Conservation (phyloP, 2,329 filamentous ascomycete genomes). For the Penicillium oxalicum region DNA sequence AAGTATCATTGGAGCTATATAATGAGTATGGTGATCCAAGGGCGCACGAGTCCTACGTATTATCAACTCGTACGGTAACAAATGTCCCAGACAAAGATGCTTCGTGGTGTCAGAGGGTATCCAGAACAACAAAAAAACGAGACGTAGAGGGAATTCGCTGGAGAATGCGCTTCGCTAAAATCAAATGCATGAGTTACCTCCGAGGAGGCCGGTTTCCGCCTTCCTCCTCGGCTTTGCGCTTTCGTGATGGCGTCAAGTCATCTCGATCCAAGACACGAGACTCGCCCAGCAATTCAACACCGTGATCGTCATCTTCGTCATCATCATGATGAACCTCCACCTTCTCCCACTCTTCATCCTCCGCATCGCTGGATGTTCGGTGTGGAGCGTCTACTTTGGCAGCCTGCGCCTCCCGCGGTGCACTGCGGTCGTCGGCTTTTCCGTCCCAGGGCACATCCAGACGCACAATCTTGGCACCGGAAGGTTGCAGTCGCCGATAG, state of each 20-base stretch:
- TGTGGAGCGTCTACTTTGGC: neutral
- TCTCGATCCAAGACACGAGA: slow-evolving; percentile 28
- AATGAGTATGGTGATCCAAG: too few relatives aligned
- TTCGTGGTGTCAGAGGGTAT: slow-evolving; percentile 9
- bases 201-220: slow-evolving; percentile 8
- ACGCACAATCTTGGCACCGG: slow-evolving; percentile 49
- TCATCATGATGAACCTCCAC: slow-evolving; percentile 37
- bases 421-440: neutral
- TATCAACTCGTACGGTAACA: too few relatives aligned
- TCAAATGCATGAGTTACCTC: slow-evolving; percentile 10
- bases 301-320: slow-evolving; percentile 28
- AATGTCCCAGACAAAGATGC: neutral
- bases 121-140: slow-evolving; percentile 2
- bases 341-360: slow-evolving; percentile 41
- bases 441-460: slow-evolving; percentile 29
- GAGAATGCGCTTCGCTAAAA: neutral
- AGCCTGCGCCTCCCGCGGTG: neutral
- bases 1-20: too few relatives aligned
- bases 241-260: slow-evolving; percentile 15
- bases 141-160: neutral
- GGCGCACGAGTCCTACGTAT: too few relatives aligned
- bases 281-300: slow-evolving; percentile 28
- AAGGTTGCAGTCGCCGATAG: slow-evolving; percentile 54
- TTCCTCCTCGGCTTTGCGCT: slow-evolving; percentile 30
- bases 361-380: slow-evolving; percentile 14